phyloP scores from a whole-genome alignment of 169 alveolate species.

The Amoebophrya sp. region DNA sequence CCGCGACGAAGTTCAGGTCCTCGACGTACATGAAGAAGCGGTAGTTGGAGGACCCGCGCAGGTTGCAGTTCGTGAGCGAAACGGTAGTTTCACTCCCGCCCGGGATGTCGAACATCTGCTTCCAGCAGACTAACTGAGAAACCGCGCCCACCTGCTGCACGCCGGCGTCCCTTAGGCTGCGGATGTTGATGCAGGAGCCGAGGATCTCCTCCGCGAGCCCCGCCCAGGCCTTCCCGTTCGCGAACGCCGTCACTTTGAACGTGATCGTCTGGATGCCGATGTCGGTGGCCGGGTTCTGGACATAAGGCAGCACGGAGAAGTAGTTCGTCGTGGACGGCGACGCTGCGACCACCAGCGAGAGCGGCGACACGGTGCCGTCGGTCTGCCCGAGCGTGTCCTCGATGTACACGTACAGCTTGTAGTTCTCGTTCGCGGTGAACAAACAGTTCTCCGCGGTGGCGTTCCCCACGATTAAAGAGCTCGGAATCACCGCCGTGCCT shows the following conservation, averaged over 20 bases:
- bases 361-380: constrained; percentile 6
- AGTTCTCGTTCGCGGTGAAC: background rate
- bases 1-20: background rate
- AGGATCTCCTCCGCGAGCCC: background rate
- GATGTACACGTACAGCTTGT: constrained; percentile 8
- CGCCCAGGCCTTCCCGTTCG: background rate
- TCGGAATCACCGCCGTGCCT: background rate
- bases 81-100: background rate
- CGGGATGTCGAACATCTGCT: background rate
- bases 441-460: background rate
- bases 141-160: background rate
- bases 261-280: background rate
- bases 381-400: background rate
- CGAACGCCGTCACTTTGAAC: background rate
- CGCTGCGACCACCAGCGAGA: background rate
- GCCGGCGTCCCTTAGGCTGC: background rate
- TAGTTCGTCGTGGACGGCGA: background rate
- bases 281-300: background rate
- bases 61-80: background rate
- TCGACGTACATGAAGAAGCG: constrained; percentile 6
- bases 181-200: background rate
- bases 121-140: background rate
- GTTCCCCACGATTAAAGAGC: background rate
- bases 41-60: constrained; percentile 1
- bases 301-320: background rate